Conservation (phyloP, 176 grass and related monocot genomes). For the maize (Zea mays) region DNA sequence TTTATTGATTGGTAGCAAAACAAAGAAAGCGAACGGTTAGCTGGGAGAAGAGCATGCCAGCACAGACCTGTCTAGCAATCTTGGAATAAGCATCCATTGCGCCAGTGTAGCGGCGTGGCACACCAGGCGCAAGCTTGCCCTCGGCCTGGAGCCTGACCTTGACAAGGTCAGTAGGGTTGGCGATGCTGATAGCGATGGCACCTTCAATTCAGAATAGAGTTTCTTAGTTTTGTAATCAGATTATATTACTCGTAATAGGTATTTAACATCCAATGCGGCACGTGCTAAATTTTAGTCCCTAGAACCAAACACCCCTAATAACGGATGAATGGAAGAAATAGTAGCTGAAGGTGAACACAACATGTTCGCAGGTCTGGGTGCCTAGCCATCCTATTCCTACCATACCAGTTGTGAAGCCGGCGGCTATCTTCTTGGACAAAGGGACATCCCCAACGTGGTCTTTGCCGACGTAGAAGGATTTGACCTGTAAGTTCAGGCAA, state of each 20-base stretch:
- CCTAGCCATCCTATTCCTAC: not conserved
- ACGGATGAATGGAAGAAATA: not conserved
- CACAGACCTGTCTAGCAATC: constrained; percentile 63
- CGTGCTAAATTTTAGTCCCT: too few relatives aligned
- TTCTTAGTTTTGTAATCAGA: not conserved
- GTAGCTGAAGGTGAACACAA: not conserved
- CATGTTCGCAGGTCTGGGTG: not conserved
- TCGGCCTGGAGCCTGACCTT: constrained; percentile 91
- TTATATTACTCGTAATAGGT: too few relatives aligned
- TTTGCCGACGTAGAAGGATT: constrained; percentile 67
- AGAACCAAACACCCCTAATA: not conserved
- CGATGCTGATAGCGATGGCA: constrained; percentile 78
- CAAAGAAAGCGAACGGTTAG: not conserved
- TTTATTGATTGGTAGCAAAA: not conserved
- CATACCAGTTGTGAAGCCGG: constrained; percentile 80
- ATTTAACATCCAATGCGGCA: too few relatives aligned
- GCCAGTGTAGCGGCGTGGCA: constrained; percentile 68
- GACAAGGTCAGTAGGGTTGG: constrained; percentile 96
- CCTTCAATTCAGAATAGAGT: constrained; percentile 31
- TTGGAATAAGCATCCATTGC: constrained; percentile 79
- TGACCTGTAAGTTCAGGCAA: constrained; percentile 51
- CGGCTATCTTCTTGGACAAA: constrained; percentile 78
- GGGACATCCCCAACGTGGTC: constrained; percentile 83
- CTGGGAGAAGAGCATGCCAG: not conserved
- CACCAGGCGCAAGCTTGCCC: constrained; percentile 76